A percentile compares a stretch with the other conserved stretches of the same genome.
phyloP scores from a whole-genome alignment of 495 filamentous ascomycete species.

The Neurospora sp. region DNA sequence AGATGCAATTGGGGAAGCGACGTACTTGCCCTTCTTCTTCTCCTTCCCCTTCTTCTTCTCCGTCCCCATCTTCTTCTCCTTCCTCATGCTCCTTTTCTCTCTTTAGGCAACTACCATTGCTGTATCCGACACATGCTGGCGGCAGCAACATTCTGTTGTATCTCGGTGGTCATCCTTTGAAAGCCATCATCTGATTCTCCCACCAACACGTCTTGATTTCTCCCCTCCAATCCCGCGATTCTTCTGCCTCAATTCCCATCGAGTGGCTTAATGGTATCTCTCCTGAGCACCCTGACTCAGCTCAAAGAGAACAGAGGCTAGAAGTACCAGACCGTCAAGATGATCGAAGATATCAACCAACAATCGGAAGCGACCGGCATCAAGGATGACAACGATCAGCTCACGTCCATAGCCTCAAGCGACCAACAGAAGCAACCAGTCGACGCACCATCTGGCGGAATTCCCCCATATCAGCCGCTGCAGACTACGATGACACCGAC shows the following conservation, averaged over 20 bases:
- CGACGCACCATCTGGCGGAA: background rate
- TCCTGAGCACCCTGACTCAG: background rate
- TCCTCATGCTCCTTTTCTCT: no score
- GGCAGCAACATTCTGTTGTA: no score
- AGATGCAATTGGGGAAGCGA: no score
- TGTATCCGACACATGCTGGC: no score
- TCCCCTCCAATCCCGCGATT: background rate
- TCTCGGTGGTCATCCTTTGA: no score
- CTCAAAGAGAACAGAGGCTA: background rate
- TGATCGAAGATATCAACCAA: background rate
- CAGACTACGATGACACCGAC: background rate
- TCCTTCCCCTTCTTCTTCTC: no score
- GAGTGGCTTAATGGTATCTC: fast-evolving
- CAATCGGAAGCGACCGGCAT: background rate
- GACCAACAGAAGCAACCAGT: background rate
- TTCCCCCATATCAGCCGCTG: background rate
- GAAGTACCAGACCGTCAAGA: background rate
- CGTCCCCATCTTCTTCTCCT: no score
- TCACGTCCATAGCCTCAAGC: background rate
- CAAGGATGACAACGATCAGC: background rate
- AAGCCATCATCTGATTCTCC: no score
- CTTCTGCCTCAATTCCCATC: background rate
- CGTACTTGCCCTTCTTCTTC: no score
- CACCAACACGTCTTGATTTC: no score
- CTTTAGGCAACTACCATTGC: no score